phyloP scores from a whole-genome alignment of 768 basidiomycete genomes.

The Termitomyces sp. region DNA sequence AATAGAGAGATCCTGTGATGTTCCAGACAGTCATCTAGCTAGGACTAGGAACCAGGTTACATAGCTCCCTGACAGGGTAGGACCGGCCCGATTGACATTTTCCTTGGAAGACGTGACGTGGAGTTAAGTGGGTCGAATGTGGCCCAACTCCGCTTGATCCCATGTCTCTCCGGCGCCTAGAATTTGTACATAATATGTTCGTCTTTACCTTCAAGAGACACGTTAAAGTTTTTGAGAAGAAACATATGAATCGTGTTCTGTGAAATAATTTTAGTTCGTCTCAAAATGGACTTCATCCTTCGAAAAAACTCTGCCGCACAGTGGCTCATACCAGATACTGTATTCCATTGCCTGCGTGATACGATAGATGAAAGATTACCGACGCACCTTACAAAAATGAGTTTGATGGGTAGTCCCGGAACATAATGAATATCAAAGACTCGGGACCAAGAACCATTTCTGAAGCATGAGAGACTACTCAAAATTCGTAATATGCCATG shows the following conservation, averaged over 20 bases:
- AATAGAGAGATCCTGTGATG: not conserved
- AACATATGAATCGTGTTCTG: not conserved
- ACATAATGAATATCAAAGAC: not conserved
- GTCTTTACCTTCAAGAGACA: not conserved
- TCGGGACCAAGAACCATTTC: not conserved
- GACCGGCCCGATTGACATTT: not conserved
- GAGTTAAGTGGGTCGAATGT: not conserved
- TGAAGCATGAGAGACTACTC: not conserved
- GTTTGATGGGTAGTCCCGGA: not conserved
- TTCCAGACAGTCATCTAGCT: not conserved
- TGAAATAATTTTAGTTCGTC: not conserved
- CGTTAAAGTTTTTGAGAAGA: not conserved
- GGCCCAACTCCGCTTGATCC: not conserved
- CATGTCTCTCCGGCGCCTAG: not conserved
- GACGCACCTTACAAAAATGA: not conserved
- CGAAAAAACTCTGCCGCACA: not conserved
- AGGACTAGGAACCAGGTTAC: not conserved
- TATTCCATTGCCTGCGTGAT: not conserved
- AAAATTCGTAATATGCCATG: not conserved
- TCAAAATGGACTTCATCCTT: not conserved
- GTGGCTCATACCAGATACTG: not conserved
- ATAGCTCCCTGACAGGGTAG: not conserved
- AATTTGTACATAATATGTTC: not conserved
- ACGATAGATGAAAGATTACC: not conserved
- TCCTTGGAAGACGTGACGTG: not conserved